Percentiles rank a stretch among this genome's conserved stretches.
Conservation (phyloP, 257 asterid genomes). For the Solanum arcanum region DNA sequence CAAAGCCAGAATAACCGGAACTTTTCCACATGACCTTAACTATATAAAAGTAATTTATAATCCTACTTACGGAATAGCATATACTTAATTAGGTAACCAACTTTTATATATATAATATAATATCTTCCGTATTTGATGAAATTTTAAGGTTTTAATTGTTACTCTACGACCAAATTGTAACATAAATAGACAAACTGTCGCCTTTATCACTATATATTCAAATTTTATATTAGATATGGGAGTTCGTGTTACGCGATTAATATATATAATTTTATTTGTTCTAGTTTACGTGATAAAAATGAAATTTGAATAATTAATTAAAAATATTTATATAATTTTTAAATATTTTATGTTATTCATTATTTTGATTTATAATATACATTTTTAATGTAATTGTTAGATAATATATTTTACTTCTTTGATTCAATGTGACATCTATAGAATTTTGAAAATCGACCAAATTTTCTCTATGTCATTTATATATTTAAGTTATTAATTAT, state of each 20-base stretch:
- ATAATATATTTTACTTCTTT: no score
- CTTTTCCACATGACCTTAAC: slow-evolving; percentile 27
- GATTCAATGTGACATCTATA: no score
- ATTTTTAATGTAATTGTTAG: no score
- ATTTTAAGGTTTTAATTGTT: not conserved
- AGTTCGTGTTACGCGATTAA: no score
- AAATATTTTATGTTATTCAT: no score
- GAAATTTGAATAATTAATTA: no score
- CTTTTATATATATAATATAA: not conserved
- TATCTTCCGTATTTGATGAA: not conserved
- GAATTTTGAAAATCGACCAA: no score
- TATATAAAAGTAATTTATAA: not conserved
- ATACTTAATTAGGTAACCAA: not conserved
- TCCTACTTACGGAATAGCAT: not conserved
- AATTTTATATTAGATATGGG: no score
- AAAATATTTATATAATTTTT: no score
- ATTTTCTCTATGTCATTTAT: not conserved
- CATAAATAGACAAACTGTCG: not conserved
- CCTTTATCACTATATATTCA: not conserved
- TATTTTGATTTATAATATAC: no score
- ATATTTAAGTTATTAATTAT: no score
- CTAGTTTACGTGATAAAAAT: not conserved
- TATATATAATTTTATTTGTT: no score
- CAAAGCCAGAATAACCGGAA: slow-evolving; percentile 31
- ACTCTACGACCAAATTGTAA: not conserved